A percentile compares a stretch with the other conserved stretches of the same genome.
These are phyloP conservation scores for Paecilomyces sp. DNA, from an alignment of 2,329 filamentous ascomycete species.

Conservation along the genomic window DNA sequence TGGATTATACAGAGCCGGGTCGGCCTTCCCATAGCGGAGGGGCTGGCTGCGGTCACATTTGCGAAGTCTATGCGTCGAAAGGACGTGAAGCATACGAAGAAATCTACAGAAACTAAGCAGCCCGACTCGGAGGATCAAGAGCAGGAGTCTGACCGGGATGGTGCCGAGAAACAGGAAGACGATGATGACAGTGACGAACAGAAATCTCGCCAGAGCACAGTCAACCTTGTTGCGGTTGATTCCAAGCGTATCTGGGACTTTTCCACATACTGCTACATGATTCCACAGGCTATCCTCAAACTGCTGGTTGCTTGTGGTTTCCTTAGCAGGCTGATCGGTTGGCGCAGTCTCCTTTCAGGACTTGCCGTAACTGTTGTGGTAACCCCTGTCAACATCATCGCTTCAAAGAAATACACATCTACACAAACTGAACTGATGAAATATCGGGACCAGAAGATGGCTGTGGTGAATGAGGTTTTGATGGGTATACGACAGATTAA, in stretches of 20 bases:
- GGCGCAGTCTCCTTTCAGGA: conserved; percentile 60
- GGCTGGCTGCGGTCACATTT: conserved; percentile 65
- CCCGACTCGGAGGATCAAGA: conserved; percentile 23
- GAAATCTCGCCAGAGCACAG: conserved; percentile 59
- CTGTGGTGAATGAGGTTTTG: conserved; percentile 67
- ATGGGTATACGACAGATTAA: conserved; percentile 80
- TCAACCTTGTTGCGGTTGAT: conserved; percentile 75
- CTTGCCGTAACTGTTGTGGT: conserved; percentile 57
- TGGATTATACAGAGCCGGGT: conserved; percentile 58
- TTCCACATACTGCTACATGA: conserved; percentile 57
- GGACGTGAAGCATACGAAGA: conserved; percentile 58
- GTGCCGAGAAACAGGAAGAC: conserved; percentile 24
- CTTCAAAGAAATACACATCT: conserved; percentile 56
- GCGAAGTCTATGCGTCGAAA: conserved; percentile 68
- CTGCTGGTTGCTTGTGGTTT: conserved; percentile 60
- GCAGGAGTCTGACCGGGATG: conserved; percentile 21
- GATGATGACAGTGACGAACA: conserved; percentile 44
- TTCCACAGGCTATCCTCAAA: conserved; percentile 57
- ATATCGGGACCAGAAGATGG: conserved; percentile 66
- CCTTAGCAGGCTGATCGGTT: conserved; percentile 63
- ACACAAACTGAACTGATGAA: conserved; percentile 68
- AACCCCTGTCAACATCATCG: conserved; percentile 61
- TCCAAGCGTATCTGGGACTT: conserved; percentile 63
- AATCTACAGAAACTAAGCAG: conserved; percentile 20
- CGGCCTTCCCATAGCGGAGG: conserved; percentile 57